Evolutionary conservation across 2,329 filamentous ascomycete genomes (phyloP), one percentile per base, ranked within the genome.

Genomic region (Botryosphaeria agaves): DNA sequence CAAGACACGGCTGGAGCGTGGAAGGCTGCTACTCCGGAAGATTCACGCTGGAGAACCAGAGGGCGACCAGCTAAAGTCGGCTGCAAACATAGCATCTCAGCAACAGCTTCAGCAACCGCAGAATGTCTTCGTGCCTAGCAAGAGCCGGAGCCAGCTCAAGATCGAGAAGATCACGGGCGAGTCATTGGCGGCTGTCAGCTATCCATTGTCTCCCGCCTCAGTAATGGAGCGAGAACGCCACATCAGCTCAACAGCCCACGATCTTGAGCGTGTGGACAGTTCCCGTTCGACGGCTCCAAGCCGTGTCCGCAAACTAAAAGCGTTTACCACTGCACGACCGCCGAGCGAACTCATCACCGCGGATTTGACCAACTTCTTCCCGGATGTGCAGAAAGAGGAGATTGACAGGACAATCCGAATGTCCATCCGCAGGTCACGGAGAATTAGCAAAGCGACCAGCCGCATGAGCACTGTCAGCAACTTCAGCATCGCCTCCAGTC

Each of bases 281-380:
- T 44, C 37, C 30, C 39, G 49, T 32, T 45, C 48, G 7, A 45
- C 53, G 34, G 42, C 55, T 36, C 42, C 45, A 9, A 53, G 57
- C 17, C 55, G 57, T 21, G 60, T 59, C 30, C 47, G 61, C 18
- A 62, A 72, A 17, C 61, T 85, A 27, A 74, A 79, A 39, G 77
- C 79, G 39, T 95, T 95, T 55, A 89, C 91, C 44, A 87, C 87
- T 19, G 75, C 89, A 39, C 69, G 89, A 42, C 89, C 89, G 12
- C 89, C 89, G 2, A 95, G 87, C 57, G 89, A 98, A 59, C 70
- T 98, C 49, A 98, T 98, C 48, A 87, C 87, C 16, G 92, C 89
- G 14, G 89, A 98, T 49, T 62, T 98, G 35, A 89, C 83, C 2
- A 92, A 85, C 0, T 98, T 95, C 61, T 98, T 98, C 64, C 89